These are phyloP conservation scores for Boletus mariae DNA, from an alignment of 1,284 basidiomycete genomes.

Conservation along the genomic window DNA sequence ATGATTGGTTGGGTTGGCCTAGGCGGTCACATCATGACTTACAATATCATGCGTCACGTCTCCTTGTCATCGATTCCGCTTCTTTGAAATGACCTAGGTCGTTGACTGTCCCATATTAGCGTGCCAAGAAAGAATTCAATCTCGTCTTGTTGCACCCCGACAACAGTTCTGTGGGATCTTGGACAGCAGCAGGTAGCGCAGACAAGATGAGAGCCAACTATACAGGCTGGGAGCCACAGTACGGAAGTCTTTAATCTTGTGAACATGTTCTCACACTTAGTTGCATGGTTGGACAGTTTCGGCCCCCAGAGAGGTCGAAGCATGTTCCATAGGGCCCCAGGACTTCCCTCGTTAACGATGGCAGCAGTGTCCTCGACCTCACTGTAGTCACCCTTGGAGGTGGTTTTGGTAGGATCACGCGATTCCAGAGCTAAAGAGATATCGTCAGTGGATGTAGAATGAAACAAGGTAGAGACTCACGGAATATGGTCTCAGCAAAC, in stretches of 20 bases:
- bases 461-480: too few species aligned
- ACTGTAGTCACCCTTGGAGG: too few species aligned
- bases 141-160: conserved; percentile 48
- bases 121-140: conserved; percentile 45
- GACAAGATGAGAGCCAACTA: conserved; percentile 46
- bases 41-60: conserved; percentile 29
- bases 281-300: too few species aligned
- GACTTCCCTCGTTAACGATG: too few species aligned
- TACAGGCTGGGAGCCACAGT: conserved; percentile 48
- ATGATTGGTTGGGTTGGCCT: conserved; percentile 44
- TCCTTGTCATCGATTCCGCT: neutral
- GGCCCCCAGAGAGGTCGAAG: too few species aligned
- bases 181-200: conserved; percentile 37
- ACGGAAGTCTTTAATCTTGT: conserved; percentile 4
- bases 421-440: too few species aligned
- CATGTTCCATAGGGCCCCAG: too few species aligned
- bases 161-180: conserved; percentile 39
- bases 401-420: too few species aligned
- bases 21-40: conserved; percentile 36
- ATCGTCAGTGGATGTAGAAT: too few species aligned
- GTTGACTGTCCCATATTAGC: conserved; percentile 17
- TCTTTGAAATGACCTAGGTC: neutral
- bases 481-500: too few species aligned
- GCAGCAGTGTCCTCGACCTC: too few species aligned
- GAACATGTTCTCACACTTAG: neutral